phyloP scores from a whole-genome alignment of 1,139 yeast genomes.

The Pichia sp. region DNA sequence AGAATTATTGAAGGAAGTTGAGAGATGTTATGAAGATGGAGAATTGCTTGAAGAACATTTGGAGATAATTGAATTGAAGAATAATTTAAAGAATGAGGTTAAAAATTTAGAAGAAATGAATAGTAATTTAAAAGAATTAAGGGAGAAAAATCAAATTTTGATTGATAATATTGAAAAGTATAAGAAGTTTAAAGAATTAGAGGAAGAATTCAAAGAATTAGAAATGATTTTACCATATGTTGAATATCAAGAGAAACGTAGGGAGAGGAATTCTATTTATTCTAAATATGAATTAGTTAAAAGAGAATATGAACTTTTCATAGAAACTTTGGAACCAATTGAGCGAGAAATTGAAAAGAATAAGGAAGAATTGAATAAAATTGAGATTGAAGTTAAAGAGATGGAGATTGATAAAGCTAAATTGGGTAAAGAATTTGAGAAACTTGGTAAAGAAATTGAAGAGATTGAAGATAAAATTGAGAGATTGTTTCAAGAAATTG shows the following conservation, averaged over 20 bases:
- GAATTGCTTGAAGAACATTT: constrained; percentile 52
- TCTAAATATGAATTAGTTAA: constrained; percentile 31
- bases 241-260: constrained; percentile 43
- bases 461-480: constrained; percentile 8
- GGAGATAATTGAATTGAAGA: constrained; percentile 47
- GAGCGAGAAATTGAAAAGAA: constrained; percentile 15
- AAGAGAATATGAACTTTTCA: constrained; percentile 15
- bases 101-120: constrained; percentile 30
- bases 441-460: constrained; percentile 22
- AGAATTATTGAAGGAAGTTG: constrained; percentile 66
- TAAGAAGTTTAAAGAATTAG: constrained; percentile 31
- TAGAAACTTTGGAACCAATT: constrained; percentile 36
- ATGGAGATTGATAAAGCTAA: constrained; percentile 12
- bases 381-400: constrained; percentile 10
- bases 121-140: constrained; percentile 29
- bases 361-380: constrained; percentile 15
- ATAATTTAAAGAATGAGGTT: constrained; percentile 28
- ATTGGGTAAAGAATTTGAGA: constrained; percentile 23
- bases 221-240: constrained; percentile 55
- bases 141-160: constrained; percentile 28
- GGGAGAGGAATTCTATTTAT: constrained; percentile 36
- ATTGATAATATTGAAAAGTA: constrained; percentile 25
- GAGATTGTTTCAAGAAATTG: constrained; percentile 20
- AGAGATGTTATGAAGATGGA: constrained; percentile 68
- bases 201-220: constrained; percentile 42